Percentiles rank a stretch among this genome's conserved stretches.
These are phyloP conservation scores for Pseudogymnoascus sp. DNA, from an alignment of 2,329 filamentous ascomycete genomes.

Conservation along the genomic window DNA sequence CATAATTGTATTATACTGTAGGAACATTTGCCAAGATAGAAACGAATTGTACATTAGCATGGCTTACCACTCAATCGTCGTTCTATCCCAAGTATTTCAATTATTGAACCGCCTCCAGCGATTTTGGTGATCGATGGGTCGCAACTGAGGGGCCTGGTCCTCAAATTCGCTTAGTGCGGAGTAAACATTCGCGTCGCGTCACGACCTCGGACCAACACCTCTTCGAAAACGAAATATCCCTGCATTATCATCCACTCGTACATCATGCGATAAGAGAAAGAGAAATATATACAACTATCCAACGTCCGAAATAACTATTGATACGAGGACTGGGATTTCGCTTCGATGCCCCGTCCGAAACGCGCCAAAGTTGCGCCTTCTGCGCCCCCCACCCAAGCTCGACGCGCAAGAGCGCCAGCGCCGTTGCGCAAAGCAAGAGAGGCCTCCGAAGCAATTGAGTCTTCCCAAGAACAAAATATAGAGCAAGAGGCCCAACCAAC, in stretches of 20 bases:
- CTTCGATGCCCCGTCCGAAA: conserved; percentile 28
- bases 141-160: background rate
- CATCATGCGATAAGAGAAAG: background rate
- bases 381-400: conserved; percentile 16
- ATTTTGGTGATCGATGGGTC: background rate
- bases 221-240: conserved; percentile 1
- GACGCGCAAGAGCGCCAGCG: conserved; percentile 12
- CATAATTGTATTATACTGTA: conserved; percentile 9
- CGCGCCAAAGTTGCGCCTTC: conserved; percentile 28
- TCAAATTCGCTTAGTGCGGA: conserved; percentile 4
- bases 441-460: conserved; percentile 13
- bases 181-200: conserved; percentile 12
- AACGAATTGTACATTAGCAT: conserved; percentile 2
- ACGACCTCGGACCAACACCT: conserved; percentile 1
- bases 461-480: conserved; percentile 26
- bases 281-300: conserved; percentile 6
- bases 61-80: background rate
- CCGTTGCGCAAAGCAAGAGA: background rate
- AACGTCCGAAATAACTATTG: conserved; percentile 1
- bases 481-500: conserved; percentile 20
- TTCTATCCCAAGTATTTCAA: background rate
- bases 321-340: background rate
- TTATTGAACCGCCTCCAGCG: too few relatives aligned
- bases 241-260: background rate
- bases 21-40: background rate